Base-by-base conservation (phyloP, 768 basidiomycete species). In the Megacollybia marginata region DNA sequence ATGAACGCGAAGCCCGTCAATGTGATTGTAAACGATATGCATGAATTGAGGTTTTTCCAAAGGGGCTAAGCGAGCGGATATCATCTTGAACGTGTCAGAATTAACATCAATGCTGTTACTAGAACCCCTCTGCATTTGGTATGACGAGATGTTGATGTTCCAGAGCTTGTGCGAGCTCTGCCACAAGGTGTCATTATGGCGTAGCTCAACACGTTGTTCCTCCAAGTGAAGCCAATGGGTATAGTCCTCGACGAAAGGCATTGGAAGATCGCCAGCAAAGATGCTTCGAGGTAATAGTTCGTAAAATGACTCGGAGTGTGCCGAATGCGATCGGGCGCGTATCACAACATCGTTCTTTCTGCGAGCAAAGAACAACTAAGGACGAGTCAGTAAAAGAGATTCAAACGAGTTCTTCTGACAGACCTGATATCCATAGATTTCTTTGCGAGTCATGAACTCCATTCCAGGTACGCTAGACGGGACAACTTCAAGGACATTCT, bases 141-240 rank as follows among this genome's bases (percentile, higher is more conserved):
- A 50, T 16, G 46, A 23, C 13, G 52, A 53, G 47, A 60, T 61
- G 19, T 50, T 23, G n/a, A 70, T 53, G 15, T 50, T 44, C 69
- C 68, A 71, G 47, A 67, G 64, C 5, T 55, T 35, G 23, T 51
- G 28, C 0, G 59, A 58, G 12, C 58, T 48, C 19, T 51, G 33
- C 70, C 70, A 72, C 6, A 54, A 46, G n/a, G 52, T 52, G 28
- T 52, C 47, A 6, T 59, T 34, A 9, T 65, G 69, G 36, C 68
- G 65, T 20, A 72, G 65, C 52, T 67, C 65, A 7, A 70, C 53
- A 9, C 46, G 43, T 18, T 44, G 34, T 32, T 42, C 35, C 38
- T 46, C 36, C 36, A 65, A n/a, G 38, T 64, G 46, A 45, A 71
- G 55, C 70, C 70, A 72, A 51, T 70, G 70, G 5, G 54, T 48